phyloP scores from a whole-genome alignment of 164 flowering plant species.

The Cinnamomum chago region DNA sequence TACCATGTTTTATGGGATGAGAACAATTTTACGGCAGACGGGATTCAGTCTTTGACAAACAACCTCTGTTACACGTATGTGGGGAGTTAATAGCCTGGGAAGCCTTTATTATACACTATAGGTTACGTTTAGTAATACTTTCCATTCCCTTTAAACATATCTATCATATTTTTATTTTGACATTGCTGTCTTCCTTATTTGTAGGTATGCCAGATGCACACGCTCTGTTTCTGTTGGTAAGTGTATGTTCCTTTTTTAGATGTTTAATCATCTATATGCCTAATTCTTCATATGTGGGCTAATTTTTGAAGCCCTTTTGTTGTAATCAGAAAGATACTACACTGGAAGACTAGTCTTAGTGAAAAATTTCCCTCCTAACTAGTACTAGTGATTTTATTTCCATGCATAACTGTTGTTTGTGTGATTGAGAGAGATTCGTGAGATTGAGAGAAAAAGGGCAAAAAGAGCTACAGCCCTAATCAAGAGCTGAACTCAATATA shows the following conservation, averaged over 20 bases:
- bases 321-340: too few relatives aligned
- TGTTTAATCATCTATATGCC: not conserved
- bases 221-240: slow-evolving; percentile 95
- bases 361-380: too few relatives aligned
- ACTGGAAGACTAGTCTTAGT: too few relatives aligned
- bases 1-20: slow-evolving; percentile 63
- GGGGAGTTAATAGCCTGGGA: not conserved
- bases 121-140: not conserved
- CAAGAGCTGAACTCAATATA: too few relatives aligned
- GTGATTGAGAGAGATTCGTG: too few relatives aligned
- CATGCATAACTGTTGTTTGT: too few relatives aligned
- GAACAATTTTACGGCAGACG: slow-evolving; percentile 51
- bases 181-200: slow-evolving; percentile 36
- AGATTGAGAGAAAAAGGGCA: too few relatives aligned
- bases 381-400: too few relatives aligned
- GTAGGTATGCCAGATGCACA: slow-evolving; percentile 90
- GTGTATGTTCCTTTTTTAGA: slow-evolving; percentile 11
- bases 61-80: slow-evolving; percentile 57
- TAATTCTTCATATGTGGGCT: not conserved
- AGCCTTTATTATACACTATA: not conserved
- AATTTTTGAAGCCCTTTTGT: too few relatives aligned
- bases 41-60: slow-evolving; percentile 43
- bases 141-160: not conserved
- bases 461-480: too few relatives aligned
- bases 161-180: not conserved